A percentile compares a stretch with the other conserved stretches of the same genome.
phyloP scores from a whole-genome alignment of 805 yeast genomes.

The Yarrowia divulgata region DNA sequence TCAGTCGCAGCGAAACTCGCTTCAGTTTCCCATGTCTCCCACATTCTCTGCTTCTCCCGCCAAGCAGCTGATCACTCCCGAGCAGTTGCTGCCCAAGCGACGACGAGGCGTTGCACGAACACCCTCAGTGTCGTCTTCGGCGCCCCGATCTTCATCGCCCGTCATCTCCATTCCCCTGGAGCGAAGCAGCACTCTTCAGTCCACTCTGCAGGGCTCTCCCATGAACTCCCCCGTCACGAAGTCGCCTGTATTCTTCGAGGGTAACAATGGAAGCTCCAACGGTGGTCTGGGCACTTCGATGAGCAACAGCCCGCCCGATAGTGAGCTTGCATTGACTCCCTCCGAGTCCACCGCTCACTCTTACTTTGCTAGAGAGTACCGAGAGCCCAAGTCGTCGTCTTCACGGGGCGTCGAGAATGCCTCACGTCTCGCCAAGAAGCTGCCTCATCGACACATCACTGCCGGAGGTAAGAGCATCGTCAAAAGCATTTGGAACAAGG shows the following conservation, averaged over 20 bases:
- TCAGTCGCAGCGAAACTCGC: conserved; percentile 27
- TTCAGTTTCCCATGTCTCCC: conserved; percentile 28
- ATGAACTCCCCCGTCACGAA: conserved; percentile 4
- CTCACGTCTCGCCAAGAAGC: conserved; percentile 18
- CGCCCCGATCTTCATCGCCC: conserved; percentile 19
- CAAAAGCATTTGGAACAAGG: conserved; percentile 25
- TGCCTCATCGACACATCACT: conserved; percentile 25
- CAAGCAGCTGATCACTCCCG: conserved; percentile 33
- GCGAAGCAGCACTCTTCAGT: conserved; percentile 14
- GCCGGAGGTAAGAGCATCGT: conserved; percentile 32
- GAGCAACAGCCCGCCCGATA: conserved; percentile 10
- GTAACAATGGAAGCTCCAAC: conserved; percentile 11
- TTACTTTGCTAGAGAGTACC: conserved; percentile 27
- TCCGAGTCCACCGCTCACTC: conserved; percentile 34
- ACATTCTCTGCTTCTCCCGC: conserved; percentile 35
- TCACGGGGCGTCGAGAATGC: conserved; percentile 9
- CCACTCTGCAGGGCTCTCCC: conserved; percentile 19
- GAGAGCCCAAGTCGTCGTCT: conserved; percentile 11
- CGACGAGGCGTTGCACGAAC: conserved; percentile 18
- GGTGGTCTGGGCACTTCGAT: conserved; percentile 6
- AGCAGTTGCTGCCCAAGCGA: conserved; percentile 30
- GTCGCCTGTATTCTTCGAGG: conserved; percentile 31
- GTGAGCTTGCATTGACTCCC: conserved; percentile 27
- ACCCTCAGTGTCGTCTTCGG: conserved; percentile 12
- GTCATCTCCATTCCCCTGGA: conserved; percentile 22